phyloP scores from a whole-genome alignment of 768 basidiomycete species.

The Tremella mesenterica region DNA sequence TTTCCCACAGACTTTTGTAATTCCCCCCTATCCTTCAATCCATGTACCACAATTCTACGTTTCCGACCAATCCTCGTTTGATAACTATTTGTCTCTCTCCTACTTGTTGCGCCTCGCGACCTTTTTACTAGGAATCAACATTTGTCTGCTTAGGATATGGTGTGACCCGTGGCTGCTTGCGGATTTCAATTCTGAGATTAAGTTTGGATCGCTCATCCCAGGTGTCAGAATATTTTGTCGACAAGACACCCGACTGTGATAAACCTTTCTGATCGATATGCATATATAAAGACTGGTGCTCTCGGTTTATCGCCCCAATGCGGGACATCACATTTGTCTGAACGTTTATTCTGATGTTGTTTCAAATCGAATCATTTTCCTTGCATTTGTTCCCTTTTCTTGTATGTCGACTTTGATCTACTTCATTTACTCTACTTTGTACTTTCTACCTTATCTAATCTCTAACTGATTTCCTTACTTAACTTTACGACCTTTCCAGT shows the following conservation, averaged over 20 bases:
- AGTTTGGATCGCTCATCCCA: neutral
- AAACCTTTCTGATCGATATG: slow-evolving; percentile 35
- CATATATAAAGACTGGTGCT: neutral
- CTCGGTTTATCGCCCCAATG: no score
- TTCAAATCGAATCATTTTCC: no score
- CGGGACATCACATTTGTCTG: no score
- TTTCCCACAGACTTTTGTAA: neutral
- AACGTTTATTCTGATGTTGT: no score
- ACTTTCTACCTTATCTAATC: no score
- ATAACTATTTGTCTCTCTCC: neutral
- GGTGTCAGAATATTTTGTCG: slow-evolving; percentile 7
- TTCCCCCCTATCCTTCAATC: neutral
- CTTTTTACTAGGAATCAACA: neutral
- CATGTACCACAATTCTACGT: neutral
- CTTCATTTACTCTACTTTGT: no score
- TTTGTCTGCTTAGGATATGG: neutral
- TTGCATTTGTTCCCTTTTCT: no score
- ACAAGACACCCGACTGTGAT: slow-evolving; percentile 40
- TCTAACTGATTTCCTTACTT: no score
- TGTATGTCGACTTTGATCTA: no score
- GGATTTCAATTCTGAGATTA: neutral
- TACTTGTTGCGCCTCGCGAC: neutral
- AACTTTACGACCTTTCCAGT: no score
- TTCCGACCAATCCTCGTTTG: neutral
- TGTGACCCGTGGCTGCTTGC: neutral